Conservation (phyloP, 2,329 filamentous ascomycete species). For the Cadophora luteo-olivacea region DNA sequence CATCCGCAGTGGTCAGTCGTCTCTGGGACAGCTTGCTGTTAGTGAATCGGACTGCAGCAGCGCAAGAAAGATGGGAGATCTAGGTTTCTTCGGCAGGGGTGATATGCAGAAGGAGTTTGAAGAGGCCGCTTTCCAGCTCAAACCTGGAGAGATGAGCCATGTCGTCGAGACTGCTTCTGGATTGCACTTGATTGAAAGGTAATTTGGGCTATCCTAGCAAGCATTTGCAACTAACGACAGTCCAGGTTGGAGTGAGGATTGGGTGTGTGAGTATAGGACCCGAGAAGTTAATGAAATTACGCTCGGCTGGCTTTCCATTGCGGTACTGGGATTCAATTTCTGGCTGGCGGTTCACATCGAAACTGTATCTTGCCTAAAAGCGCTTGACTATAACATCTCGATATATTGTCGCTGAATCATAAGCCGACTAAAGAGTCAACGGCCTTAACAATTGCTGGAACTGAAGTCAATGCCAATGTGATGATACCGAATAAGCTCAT, state of each 20-base stretch:
- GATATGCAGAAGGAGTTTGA: slow-evolving; percentile 99
- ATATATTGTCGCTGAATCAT: slow-evolving; percentile 33
- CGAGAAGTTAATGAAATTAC: slow-evolving; percentile 1
- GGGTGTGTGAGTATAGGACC: neutral
- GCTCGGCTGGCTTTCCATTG: slow-evolving; percentile 1
- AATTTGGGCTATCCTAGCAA: neutral
- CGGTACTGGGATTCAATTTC: slow-evolving; percentile 15
- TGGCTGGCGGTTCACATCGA: slow-evolving; percentile 19
- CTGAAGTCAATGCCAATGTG: slow-evolving; percentile 63
- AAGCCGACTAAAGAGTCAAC: slow-evolving; percentile 56
- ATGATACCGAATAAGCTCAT: slow-evolving; percentile 68
- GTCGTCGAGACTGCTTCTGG: slow-evolving; percentile 93
- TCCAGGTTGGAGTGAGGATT: slow-evolving; percentile 33
- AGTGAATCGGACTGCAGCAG: slow-evolving; percentile 96
- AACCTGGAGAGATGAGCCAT: slow-evolving; percentile 84
- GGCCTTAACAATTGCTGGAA: slow-evolving; percentile 57
- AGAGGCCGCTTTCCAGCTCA: slow-evolving; percentile 89
- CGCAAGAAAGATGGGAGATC: slow-evolving; percentile 89
- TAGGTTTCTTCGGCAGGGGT: slow-evolving; percentile 92
- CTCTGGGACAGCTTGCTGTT: slow-evolving; percentile 82
- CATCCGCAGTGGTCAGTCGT: slow-evolving; percentile 73
- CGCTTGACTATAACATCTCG: slow-evolving; percentile 23
- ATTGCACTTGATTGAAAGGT: slow-evolving; percentile 95
- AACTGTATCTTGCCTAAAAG: slow-evolving; percentile 29
- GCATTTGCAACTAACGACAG: neutral